phyloP scores from a whole-genome alignment of 441 rosid species.

The Euphorbia celastroides region DNA sequence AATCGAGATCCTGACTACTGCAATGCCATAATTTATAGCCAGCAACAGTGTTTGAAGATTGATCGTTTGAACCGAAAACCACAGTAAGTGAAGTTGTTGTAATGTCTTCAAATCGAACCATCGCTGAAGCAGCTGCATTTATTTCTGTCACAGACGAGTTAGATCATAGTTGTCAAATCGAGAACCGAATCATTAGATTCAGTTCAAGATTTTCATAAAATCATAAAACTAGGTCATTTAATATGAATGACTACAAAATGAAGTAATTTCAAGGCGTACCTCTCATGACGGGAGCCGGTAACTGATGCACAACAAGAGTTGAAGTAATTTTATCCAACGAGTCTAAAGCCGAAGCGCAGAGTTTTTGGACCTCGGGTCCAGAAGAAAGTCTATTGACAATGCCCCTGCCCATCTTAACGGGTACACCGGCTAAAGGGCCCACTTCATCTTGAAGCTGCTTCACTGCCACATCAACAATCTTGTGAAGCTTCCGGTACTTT shows the following conservation, averaged over 20 bases:
- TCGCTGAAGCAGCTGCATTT: constrained; percentile 24
- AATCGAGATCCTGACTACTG: constrained; percentile 36
- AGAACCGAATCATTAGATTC: no score
- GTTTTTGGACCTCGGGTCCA: constrained; percentile 71
- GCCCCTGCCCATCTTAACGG: constrained; percentile 85
- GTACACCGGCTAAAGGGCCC: constrained; percentile 72
- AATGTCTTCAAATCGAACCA: constrained; percentile 55
- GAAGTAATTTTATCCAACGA: constrained; percentile 52
- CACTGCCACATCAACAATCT: constrained; percentile 65
- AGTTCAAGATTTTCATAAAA: no score
- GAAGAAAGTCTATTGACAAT: constrained; percentile 82
- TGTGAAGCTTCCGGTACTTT: constrained; percentile 44
- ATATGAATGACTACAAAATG: no score
- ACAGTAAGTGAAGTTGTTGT: constrained; percentile 52
- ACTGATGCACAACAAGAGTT: constrained; percentile 19
- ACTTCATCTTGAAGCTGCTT: constrained; percentile 82
- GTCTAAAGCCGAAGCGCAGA: constrained; percentile 65
- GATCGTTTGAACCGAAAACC: constrained; percentile 42
- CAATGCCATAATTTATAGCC: constrained; percentile 65
- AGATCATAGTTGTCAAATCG: no score
- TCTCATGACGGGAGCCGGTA: constrained; percentile 22
- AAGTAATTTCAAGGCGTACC: constrained; percentile 29
- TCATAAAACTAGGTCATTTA: no score
- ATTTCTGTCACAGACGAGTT: constrained; percentile 27
- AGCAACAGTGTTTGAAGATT: constrained; percentile 27